These are phyloP conservation scores for Lizanozyma gosingica DNA, from an alignment of 1,139 yeast genomes.

Conservation along the genomic window DNA sequence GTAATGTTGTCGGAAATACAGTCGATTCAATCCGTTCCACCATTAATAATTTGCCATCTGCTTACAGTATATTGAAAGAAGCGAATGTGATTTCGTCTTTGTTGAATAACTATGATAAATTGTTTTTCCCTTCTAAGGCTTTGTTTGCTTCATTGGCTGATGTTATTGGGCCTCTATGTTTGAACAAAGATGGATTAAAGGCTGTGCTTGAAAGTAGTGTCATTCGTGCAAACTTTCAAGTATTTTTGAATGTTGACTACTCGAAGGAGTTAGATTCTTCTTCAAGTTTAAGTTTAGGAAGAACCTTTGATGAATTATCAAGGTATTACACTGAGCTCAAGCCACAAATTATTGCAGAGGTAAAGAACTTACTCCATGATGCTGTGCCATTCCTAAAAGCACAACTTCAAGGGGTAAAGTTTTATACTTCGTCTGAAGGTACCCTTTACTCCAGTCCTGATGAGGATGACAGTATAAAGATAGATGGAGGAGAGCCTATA, in stretches of 20 bases:
- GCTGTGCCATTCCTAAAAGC: slow-evolving; percentile 32
- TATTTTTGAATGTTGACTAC: slow-evolving; percentile 38
- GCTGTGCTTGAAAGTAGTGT: slow-evolving; percentile 41
- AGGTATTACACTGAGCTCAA: slow-evolving; percentile 75
- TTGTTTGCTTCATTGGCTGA: slow-evolving; percentile 61
- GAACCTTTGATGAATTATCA: slow-evolving; percentile 73
- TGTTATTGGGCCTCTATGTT: slow-evolving; percentile 73
- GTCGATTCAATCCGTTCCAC: slow-evolving; percentile 63
- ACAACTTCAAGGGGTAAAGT: slow-evolving; percentile 28
- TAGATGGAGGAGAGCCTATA: slow-evolving; percentile 27
- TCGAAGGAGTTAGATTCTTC: slow-evolving; percentile 36
- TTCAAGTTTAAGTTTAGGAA: slow-evolving; percentile 25
- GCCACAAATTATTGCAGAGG: slow-evolving; percentile 45
- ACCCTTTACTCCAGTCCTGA: slow-evolving; percentile 30
- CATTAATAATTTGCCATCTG: slow-evolving; percentile 87
- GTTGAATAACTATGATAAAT: slow-evolving; percentile 42
- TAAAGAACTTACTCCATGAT: slow-evolving; percentile 37
- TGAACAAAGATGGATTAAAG: slow-evolving; percentile 65
- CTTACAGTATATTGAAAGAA: slow-evolving; percentile 73
- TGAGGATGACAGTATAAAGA: slow-evolving; percentile 31
- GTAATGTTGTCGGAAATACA: slow-evolving; percentile 53
- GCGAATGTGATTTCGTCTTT: slow-evolving; percentile 65
- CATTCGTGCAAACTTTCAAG: slow-evolving; percentile 41
- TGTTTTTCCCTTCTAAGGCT: slow-evolving; percentile 50
- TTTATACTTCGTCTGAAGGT: slow-evolving; percentile 36